These are phyloP conservation scores for Fusarium drepaniforme DNA, from an alignment of 2,329 filamentous ascomycete genomes.

Conservation along the genomic window DNA sequence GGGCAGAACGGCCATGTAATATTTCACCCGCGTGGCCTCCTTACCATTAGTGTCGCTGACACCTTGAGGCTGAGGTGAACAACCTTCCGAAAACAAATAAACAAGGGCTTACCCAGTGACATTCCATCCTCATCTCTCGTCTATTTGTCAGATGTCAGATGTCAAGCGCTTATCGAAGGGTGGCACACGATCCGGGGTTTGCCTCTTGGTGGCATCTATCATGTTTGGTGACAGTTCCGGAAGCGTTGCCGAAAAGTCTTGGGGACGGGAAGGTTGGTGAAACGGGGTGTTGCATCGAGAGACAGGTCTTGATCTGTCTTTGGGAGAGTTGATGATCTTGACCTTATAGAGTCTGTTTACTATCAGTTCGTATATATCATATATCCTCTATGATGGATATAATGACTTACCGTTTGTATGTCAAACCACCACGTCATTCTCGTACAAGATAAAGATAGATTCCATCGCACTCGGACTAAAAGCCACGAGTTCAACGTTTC, in stretches of 20 bases:
- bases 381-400: neutral
- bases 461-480: conserved; percentile 2
- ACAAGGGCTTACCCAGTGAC: neutral
- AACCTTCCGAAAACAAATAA: neutral
- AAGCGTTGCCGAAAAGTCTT: conserved; percentile 1
- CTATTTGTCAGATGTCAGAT: neutral
- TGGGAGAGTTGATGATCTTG: neutral
- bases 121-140: neutral
- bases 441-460: neutral
- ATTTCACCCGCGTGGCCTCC: no score
- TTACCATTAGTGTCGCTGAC: neutral
- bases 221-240: neutral
- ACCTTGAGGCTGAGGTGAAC: neutral
- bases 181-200: neutral
- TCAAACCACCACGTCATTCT: neutral
- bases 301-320: neutral
- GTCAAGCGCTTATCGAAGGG: neutral
- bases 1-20: no score
- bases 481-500: neutral
- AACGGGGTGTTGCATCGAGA: neutral
- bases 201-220: neutral
- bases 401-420: neutral
- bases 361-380: neutral
- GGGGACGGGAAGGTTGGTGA: neutral
- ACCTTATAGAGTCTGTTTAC: neutral